Base-by-base conservation (phyloP, 129 eudicot species). In the Centrapalus pauciflorus region DNA sequence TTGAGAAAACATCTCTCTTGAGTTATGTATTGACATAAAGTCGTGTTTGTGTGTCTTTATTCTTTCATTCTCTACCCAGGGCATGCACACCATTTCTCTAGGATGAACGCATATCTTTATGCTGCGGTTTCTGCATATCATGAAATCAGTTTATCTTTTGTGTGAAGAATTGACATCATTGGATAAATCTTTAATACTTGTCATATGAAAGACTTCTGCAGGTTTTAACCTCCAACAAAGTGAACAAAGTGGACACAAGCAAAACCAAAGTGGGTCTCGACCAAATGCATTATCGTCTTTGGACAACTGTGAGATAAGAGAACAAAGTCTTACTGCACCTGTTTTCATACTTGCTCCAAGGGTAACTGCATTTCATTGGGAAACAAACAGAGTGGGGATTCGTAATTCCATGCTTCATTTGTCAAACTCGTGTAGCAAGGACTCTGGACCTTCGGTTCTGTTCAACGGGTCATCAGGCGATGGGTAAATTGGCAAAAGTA, bases 401-500 rank as follows among this genome's bases (percentile, higher is more conserved):
- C 63, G 78, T 3, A 48, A 48, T 1, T 45, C 54, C n/a, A n/a
- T n/a, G 58, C 64, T 35, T 58, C 82, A 76, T 48, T 73, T 45
- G 12, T 71, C 87, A 35, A 72, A 77, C 34, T 65, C 83, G 54
- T 48, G 54, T 58, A 20, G 37, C 19, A 77, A 77, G 70, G 87
- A 81, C 40, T 29, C 63, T 46, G 52, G 46, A 11, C 71, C 95
- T 33, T 77, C 76, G 9, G 82, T 75, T 37, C 52, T 74, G 23
- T 35, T 79, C 68, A 92, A 88, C 23, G 80, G 83, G 69, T 80
- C 93, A 35, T 78, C 93, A 16, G 93, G 83, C 32, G 96, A 89
- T 79, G 96, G 96, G 23, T 89, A 76, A 85, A 89, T 56, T 89
- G 96, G 96, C 75, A 94, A 67, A 89, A 89, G 60, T 89, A 89